phyloP scores from a whole-genome alignment of 169 alveolate species.

The Theileria equi region DNA sequence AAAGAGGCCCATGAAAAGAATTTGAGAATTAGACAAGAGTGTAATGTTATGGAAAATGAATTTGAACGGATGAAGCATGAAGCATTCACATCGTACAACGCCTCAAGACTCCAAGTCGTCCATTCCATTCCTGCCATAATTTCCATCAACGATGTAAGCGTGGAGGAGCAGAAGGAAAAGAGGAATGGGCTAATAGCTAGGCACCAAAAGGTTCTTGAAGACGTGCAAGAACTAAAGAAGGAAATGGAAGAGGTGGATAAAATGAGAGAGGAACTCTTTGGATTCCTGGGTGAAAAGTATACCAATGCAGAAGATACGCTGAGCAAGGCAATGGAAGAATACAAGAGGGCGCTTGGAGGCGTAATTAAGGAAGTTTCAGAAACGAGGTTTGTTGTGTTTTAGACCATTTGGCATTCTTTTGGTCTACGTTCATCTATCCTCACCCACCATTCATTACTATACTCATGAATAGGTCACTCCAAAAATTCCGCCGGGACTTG shows the following conservation, averaged over 20 bases:
- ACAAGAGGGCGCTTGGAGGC: conserved; percentile 12
- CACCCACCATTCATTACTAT: not conserved
- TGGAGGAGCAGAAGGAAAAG: not conserved
- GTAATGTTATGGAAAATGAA: not conserved
- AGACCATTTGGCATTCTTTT: not conserved
- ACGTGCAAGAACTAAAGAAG: conserved; percentile 18
- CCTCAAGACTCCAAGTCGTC: conserved; percentile 36
- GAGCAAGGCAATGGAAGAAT: conserved; percentile 36
- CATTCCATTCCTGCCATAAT: conserved; percentile 52
- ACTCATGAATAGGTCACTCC: not conserved
- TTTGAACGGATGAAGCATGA: conserved; percentile 18
- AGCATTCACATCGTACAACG: conserved; percentile 34
- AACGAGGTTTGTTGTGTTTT: conserved; percentile 2
- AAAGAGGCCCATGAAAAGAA: not conserved
- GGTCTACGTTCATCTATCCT: not conserved
- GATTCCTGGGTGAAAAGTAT: conserved; percentile 12
- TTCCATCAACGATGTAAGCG: conserved; percentile 35
- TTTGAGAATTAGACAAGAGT: not conserved
- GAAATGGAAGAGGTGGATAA: conserved; percentile 15
- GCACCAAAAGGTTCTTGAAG: conserved; percentile 3
- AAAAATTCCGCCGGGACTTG: not conserved
- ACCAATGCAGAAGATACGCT: conserved; percentile 4
- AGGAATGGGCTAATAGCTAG: conserved; percentile 19
- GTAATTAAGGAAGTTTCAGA: not conserved
- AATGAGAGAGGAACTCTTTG: conserved; percentile 14